Conservation (phyloP, 768 basidiomycete species). For the Vararia minispora region DNA sequence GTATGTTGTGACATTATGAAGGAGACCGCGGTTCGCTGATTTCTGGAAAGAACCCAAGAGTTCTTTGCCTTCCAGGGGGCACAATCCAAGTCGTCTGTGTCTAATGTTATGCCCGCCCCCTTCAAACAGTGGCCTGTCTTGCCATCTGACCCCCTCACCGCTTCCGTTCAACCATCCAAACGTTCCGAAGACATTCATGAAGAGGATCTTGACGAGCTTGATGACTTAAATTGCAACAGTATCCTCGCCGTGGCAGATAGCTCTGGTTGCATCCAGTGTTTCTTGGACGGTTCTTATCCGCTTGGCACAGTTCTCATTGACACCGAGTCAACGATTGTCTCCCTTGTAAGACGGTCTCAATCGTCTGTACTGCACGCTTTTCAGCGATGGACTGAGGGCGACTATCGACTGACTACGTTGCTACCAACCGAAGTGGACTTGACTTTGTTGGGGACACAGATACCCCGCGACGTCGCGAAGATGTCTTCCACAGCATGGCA, state of each 20-base stretch:
- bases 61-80: constrained; percentile 74
- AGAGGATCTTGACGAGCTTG: constrained; percentile 30
- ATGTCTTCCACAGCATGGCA: constrained; percentile 61
- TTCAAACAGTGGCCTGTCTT: constrained; percentile 65
- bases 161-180: constrained; percentile 45
- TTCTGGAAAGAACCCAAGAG: constrained; percentile 48
- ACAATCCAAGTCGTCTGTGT: constrained; percentile 35
- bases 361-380: constrained; percentile 41
- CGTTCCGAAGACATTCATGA: constrained; percentile 19
- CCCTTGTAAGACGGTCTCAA: constrained; percentile 36
- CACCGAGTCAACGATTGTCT: constrained; percentile 15
- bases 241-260: constrained; percentile 52
- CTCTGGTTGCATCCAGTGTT: constrained; percentile 46
- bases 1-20: constrained; percentile 29
- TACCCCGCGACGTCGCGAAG: constrained; percentile 58
- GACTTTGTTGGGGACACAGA: constrained; percentile 44
- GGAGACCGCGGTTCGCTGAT: background rate
- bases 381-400: constrained; percentile 21
- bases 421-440: constrained; percentile 38
- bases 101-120: constrained; percentile 39
- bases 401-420: constrained; percentile 20
- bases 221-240: constrained; percentile 44
- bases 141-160: constrained; percentile 37
- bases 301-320: constrained; percentile 44
- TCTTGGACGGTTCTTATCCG: constrained; percentile 68